Percentiles rank a stretch among this genome's conserved stretches.
phyloP scores from a whole-genome alignment of 305 asterid genomes.

The Rubia occidens region DNA sequence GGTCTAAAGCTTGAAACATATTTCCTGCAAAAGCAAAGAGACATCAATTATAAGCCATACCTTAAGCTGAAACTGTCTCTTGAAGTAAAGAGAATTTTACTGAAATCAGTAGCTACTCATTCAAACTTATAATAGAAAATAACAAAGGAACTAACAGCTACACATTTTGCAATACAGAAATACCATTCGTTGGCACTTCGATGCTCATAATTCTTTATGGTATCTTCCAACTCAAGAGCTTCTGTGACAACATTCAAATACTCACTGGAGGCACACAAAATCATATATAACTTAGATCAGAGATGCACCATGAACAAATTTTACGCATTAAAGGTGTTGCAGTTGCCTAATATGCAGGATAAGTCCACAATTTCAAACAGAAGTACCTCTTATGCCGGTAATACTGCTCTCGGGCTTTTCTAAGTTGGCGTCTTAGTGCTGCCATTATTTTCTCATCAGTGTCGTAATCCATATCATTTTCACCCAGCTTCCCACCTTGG shows the following conservation, averaged over 20 bases:
- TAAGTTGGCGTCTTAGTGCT: slow-evolving; percentile 56
- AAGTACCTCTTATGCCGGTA: slow-evolving; percentile 50
- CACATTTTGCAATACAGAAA: slow-evolving; percentile 15
- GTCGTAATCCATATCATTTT: slow-evolving; percentile 74
- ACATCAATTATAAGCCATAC: neutral
- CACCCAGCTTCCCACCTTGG: slow-evolving; percentile 68
- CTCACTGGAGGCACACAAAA: slow-evolving; percentile 58
- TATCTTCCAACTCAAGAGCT: slow-evolving; percentile 75
- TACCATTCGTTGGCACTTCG: slow-evolving; percentile 51
- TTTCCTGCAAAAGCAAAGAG: slow-evolving; percentile 37
- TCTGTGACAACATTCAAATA: slow-evolving; percentile 52
- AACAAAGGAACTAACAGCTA: too few species aligned
- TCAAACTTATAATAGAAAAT: too few species aligned
- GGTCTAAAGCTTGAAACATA: slow-evolving; percentile 60
- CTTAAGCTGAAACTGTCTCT: neutral
- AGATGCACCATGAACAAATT: neutral
- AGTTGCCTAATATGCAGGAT: neutral
- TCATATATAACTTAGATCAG: too few species aligned
- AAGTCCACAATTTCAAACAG: neutral
- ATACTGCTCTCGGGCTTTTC: slow-evolving; percentile 51
- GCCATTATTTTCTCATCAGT: slow-evolving; percentile 70
- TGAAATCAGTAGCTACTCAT: neutral
- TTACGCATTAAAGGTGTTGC: neutral
- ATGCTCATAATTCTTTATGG: slow-evolving; percentile 59
- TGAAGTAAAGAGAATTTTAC: neutral